Percentiles rank a stretch among this genome's conserved stretches.
Evolutionary conservation across 805 yeast species (phyloP).

Genomic region (Metschnikowia cubensis): DNA sequence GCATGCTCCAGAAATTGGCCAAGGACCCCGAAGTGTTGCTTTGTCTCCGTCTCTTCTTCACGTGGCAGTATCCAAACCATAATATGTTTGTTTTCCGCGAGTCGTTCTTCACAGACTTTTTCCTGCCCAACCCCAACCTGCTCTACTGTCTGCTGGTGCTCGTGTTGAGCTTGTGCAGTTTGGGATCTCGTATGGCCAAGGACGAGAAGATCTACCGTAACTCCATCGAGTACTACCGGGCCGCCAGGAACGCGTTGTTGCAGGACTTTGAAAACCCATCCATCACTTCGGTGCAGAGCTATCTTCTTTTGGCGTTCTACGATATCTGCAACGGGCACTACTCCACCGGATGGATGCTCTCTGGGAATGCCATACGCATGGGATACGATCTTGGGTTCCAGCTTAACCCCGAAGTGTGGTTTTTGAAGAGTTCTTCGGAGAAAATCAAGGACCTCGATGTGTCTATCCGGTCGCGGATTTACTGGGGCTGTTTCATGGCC

Average conservation of each 20-base stretch:
- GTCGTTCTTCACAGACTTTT: conserved; percentile 57
- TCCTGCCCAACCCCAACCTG: conserved; percentile 48
- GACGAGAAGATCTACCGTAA: conserved; percentile 37
- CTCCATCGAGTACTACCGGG: conserved; percentile 44
- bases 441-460: conserved; percentile 47
- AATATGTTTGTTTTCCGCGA: conserved; percentile 62
- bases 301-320: conserved; percentile 54
- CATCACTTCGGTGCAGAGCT: conserved; percentile 56
- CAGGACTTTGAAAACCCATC: conserved; percentile 41
- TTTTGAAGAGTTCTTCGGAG: conserved; percentile 34
- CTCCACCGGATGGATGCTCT: conserved; percentile 59
- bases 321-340: conserved; percentile 59
- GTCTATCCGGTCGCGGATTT: conserved; percentile 54
- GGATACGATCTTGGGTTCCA: conserved; percentile 66
- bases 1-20: conserved; percentile 11
- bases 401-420: conserved; percentile 59
- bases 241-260: conserved; percentile 42
- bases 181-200: conserved; percentile 52
- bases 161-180: conserved; percentile 53
- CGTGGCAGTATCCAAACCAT: conserved; percentile 65
- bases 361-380: conserved; percentile 60
- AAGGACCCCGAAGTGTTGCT: conserved; percentile 24
- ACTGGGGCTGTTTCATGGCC: conserved; percentile 65
- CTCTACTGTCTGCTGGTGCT: conserved; percentile 54
- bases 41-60: conserved; percentile 46